A percentile compares a stretch with the other conserved stretches of the same genome.
These are phyloP conservation scores for Pezicula neosporulosa DNA, from an alignment of 2,329 filamentous ascomycete genomes.

Conservation along the genomic window DNA sequence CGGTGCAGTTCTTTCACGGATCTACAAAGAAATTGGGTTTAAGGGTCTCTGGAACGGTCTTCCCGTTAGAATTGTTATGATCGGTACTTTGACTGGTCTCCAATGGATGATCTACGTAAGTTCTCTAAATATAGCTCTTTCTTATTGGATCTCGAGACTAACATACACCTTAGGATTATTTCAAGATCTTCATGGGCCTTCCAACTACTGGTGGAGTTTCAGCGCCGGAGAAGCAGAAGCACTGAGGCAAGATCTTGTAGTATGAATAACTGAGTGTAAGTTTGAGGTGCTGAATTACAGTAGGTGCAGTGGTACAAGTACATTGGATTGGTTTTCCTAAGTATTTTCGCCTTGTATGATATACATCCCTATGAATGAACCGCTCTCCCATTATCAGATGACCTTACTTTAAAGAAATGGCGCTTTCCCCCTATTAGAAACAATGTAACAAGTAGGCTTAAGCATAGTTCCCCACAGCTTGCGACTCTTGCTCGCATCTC, in stretches of 20 bases:
- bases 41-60: slow-evolving; percentile 88
- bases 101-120: slow-evolving; percentile 90
- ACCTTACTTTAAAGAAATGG: too few relatives aligned
- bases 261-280: too few relatives aligned
- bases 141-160: slow-evolving; percentile 22
- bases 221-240: slow-evolving; percentile 19
- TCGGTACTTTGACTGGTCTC: slow-evolving; percentile 61
- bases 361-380: too few relatives aligned
- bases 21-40: slow-evolving; percentile 87
- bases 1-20: slow-evolving; percentile 69
- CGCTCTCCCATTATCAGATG: too few relatives aligned
- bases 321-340: too few relatives aligned
- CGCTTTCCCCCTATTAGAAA: too few relatives aligned
- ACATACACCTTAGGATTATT: slow-evolving; percentile 60
- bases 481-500: too few relatives aligned
- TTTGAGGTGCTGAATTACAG: too few relatives aligned
- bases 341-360: too few relatives aligned
- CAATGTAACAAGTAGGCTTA: too few relatives aligned
- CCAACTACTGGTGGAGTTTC: slow-evolving; percentile 71
- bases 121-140: background rate
- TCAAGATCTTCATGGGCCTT: slow-evolving; percentile 87
- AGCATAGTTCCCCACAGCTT: too few relatives aligned
- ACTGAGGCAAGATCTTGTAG: background rate
- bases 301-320: too few relatives aligned
- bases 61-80: slow-evolving; percentile 82